Base-by-base conservation (phyloP, 164 flowering plant genomes). In the Umbilicus rupestris region DNA sequence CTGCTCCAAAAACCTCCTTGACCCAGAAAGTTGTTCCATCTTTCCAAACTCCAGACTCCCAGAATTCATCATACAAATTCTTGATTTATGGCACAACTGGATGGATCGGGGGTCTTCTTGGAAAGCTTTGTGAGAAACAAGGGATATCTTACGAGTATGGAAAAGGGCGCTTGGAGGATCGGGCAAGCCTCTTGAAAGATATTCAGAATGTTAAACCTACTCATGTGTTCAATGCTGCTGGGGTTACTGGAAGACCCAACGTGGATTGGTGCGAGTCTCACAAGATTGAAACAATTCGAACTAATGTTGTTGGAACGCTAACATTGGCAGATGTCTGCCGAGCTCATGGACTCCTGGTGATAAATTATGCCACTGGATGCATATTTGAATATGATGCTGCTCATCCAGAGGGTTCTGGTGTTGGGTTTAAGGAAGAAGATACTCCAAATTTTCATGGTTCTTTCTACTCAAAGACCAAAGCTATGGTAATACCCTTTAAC, bases 191-290 rank as follows among this genome's bases (percentile, higher is more conserved):
- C 24, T n/a, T 31, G 28, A 29, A n/a, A 3, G 65, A 62, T 39
- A 35, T 35, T 31, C 41, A 35, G 42, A 62, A 17, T 31, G 42
- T 39, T 9, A 62, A 35, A 62, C 65, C 65, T 16, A 62, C 65
- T n/a, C 65, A 62, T 35, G 65, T 62, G 22, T 60, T 60, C 30
- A 60, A 60, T 30, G 63, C 63, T 30, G 63, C 65, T 3, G 65
- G 65, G 22, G 65, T 62, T 26, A 62, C 65, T 62, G 65, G 58
- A 15, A 52, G 58, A 5, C 58, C 58, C 15, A 52, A 52, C 0
- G 58, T 52, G 14, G 58, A 52, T 62, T 62, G 65, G 65, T 62
- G 65, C 22, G 65, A 62, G 42, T 33, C 65, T 20, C 65, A 62
- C 31, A 62, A 31, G 42, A 15, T 22, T n/a, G 65, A 62, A 35